phyloP scores from a whole-genome alignment of 2,329 filamentous ascomycete species.

The Colletotrichum acutatum region DNA sequence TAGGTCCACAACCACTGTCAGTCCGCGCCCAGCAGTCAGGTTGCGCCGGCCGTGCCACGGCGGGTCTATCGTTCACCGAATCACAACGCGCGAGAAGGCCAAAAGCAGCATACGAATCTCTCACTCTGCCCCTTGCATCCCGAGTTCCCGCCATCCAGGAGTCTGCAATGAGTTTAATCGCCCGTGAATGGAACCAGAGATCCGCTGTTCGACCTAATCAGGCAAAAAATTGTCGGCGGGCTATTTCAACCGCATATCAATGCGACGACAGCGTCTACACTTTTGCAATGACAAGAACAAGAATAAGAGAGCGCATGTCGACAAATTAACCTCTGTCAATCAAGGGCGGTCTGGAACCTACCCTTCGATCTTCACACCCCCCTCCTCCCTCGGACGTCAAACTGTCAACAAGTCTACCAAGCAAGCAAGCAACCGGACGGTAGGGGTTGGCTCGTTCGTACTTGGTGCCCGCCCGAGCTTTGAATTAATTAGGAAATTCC shows the following conservation, averaged over 20 bases:
- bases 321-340: not conserved
- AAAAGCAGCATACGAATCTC: constrained; percentile 30
- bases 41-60: constrained; percentile 9
- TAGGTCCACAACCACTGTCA: constrained; percentile 9
- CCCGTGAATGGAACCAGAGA: not conserved
- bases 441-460: not conserved
- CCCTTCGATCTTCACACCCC: too few relatives aligned
- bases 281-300: not conserved
- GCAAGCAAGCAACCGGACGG: not conserved
- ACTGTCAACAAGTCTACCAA: not conserved
- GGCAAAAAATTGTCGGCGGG: not conserved
- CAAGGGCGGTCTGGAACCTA: not conserved
- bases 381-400: not conserved
- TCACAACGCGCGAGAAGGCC: constrained; percentile 30
- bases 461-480: not conserved
- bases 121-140: constrained; percentile 11
- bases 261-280: not conserved
- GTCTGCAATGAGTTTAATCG: not conserved
- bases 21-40: constrained; percentile 11
- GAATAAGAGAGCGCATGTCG: not conserved
- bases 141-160: not conserved
- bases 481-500: constrained; percentile 16
- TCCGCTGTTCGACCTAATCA: not conserved
- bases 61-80: constrained; percentile 25
- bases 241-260: not conserved